Conservation (phyloP, 768 basidiomycete genomes). For the Asterophora parasitica region DNA sequence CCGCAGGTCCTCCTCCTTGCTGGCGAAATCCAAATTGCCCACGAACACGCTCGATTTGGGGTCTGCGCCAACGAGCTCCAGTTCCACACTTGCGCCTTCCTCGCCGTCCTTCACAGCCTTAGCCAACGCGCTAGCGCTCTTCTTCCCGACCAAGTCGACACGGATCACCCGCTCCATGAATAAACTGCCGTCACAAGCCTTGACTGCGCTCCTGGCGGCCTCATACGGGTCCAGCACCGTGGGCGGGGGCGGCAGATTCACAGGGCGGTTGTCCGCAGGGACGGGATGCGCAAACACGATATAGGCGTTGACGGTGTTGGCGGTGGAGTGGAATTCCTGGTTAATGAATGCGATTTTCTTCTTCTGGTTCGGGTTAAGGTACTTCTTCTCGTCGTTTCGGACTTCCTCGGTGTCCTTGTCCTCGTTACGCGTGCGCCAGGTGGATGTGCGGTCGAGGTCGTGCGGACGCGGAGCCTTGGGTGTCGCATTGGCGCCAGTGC, state of each 20-base stretch:
- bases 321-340: slow-evolving; percentile 78
- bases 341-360: slow-evolving; percentile 94
- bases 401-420: slow-evolving; percentile 35
- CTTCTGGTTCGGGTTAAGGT: slow-evolving; percentile 80
- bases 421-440: slow-evolving; percentile 49
- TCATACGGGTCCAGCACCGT: slow-evolving; percentile 61
- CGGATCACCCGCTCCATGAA: slow-evolving; percentile 80
- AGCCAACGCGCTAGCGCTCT: slow-evolving; percentile 3
- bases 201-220: slow-evolving; percentile 57
- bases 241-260: slow-evolving; percentile 48
- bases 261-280: slow-evolving; percentile 34
- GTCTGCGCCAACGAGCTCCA: slow-evolving; percentile 41
- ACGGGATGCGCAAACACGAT: slow-evolving; percentile 79
- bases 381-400: slow-evolving; percentile 52
- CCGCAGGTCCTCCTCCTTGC: slow-evolving; percentile 86
- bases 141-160: slow-evolving; percentile 60
- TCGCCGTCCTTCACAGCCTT: background rate
- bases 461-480: slow-evolving; percentile 39
- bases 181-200: slow-evolving; percentile 57
- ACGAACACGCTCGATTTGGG: slow-evolving; percentile 86
- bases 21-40: slow-evolving; percentile 88
- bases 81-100: slow-evolving; percentile 12
- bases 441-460: slow-evolving; percentile 52
- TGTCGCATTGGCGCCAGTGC: slow-evolving; percentile 19
- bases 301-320: slow-evolving; percentile 80